Percentiles rank a stretch among this genome's conserved stretches.
These are phyloP conservation scores for Neurospora terricola DNA, from an alignment of 495 filamentous ascomycete species.

Conservation along the genomic window DNA sequence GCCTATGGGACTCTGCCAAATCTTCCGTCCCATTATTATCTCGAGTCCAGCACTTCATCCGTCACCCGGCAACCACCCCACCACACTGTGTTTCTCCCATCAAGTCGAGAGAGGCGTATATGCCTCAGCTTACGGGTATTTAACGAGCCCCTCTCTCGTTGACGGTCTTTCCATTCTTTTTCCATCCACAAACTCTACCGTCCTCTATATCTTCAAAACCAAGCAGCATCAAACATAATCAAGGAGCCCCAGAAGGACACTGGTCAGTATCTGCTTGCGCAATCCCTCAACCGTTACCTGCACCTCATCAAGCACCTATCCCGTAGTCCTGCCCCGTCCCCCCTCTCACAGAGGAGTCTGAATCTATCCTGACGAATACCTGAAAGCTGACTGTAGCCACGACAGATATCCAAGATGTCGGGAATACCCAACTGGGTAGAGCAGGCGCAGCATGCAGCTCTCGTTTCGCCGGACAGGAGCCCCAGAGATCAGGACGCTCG, in stretches of 20 bases:
- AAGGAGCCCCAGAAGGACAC: not conserved
- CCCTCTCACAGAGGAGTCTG: not conserved
- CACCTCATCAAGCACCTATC: not conserved
- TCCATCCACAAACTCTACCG: not conserved
- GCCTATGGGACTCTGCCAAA: too few species aligned
- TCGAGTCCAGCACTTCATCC: not conserved
- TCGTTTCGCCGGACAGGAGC: not conserved
- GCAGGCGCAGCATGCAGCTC: not conserved
- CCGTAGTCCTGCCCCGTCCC: not conserved
- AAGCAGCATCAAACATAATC: not conserved
- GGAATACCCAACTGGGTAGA: not conserved
- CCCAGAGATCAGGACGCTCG: not conserved
- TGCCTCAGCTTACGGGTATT: not conserved
- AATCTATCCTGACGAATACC: not conserved
- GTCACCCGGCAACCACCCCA: not conserved
- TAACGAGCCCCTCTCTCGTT: not conserved
- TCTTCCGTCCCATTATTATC: not conserved
- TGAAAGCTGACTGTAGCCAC: not conserved
- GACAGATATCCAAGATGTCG: not conserved
- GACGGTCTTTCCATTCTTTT: not conserved
- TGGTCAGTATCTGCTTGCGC: not conserved
- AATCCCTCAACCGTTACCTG: not conserved
- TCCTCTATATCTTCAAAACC: not conserved
- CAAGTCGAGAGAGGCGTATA: not conserved
- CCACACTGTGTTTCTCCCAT: not conserved